These are phyloP conservation scores for Thalassiosira exigua DNA, from an alignment of 352 stramenopile genomes.

Conservation along the genomic window DNA sequence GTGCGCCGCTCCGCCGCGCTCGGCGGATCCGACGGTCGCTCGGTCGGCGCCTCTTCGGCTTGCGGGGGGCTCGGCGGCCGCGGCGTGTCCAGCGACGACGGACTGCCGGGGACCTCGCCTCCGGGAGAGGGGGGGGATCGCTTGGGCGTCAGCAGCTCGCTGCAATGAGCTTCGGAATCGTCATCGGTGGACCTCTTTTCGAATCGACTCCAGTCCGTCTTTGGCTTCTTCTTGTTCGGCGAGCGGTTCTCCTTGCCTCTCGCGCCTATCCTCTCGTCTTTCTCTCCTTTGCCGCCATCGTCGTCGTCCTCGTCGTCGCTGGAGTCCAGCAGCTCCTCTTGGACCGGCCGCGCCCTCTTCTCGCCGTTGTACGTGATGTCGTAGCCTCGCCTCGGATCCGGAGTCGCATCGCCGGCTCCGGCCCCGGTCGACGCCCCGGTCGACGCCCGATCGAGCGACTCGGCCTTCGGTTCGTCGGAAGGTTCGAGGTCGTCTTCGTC, in stretches of 20 bases:
- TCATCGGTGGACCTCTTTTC: neutral
- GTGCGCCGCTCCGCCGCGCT: neutral
- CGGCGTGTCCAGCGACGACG: constrained; percentile 10
- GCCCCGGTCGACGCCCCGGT: neutral
- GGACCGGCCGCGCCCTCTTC: constrained; percentile 21
- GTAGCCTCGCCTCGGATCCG: neutral
- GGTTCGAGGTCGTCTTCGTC: constrained; percentile 12
- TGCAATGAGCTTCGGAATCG: neutral
- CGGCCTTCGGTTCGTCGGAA: neutral
- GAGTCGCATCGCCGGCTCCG: neutral
- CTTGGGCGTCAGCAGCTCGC: too few relatives aligned
- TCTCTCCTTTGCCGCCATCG: constrained; percentile 18
- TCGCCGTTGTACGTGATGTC: constrained; percentile 48
- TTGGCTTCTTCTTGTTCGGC: constrained; percentile 17
- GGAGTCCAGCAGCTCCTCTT: constrained; percentile 26
- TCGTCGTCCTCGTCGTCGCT: constrained; percentile 26
- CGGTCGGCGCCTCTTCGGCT: neutral
- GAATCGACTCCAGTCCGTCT: neutral
- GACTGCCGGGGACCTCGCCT: neutral
- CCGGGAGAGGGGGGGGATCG: neutral
- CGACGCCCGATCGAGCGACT: neutral
- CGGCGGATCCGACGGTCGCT: neutral
- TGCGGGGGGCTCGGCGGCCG: neutral
- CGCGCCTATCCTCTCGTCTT: neutral
- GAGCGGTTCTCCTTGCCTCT: constrained; percentile 13